A percentile compares a stretch with the other conserved stretches of the same genome.
Conservation (phyloP, 352 stramenopile species). For the Globisporangium uncinulatum region DNA sequence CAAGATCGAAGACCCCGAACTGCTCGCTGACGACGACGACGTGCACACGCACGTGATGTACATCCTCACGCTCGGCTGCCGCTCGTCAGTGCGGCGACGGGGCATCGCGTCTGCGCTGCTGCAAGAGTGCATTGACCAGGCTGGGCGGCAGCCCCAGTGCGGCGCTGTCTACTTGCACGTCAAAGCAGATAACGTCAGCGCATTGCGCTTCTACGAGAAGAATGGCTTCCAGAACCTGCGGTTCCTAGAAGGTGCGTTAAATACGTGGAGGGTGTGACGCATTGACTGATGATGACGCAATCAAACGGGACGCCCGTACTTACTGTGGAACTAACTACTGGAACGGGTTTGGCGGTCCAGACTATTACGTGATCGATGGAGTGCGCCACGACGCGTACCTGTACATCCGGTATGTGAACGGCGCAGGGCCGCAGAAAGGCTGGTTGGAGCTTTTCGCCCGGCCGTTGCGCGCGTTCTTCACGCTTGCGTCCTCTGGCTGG, state of each 20-base stretch:
- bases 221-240: conserved; percentile 92
- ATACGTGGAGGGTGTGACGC: not conserved
- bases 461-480: conserved; percentile 57
- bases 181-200: conserved; percentile 93
- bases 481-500: conserved; percentile 58
- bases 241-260: conserved; percentile 80
- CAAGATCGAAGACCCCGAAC: conserved; percentile 55
- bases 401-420: conserved; percentile 85
- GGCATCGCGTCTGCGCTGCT: conserved; percentile 91
- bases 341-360: conserved; percentile 14
- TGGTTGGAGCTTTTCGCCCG: conserved; percentile 68
- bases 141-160: conserved; percentile 67
- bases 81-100: conserved; percentile 72
- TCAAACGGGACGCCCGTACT: conserved; percentile 1
- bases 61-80: conserved; percentile 93
- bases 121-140: conserved; percentile 83
- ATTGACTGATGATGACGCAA: too few species aligned
- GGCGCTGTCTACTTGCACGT: conserved; percentile 96
- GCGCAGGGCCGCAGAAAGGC: conserved; percentile 39
- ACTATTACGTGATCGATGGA: conserved; percentile 87
- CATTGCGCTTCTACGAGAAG: conserved; percentile 95
- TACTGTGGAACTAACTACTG: not conserved
- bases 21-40: conserved; percentile 48
- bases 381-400: conserved; percentile 77
- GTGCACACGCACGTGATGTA: conserved; percentile 91